These are phyloP conservation scores for Silene coronaria DNA, from an alignment of 179 eudicot genomes.

Conservation along the genomic window DNA sequence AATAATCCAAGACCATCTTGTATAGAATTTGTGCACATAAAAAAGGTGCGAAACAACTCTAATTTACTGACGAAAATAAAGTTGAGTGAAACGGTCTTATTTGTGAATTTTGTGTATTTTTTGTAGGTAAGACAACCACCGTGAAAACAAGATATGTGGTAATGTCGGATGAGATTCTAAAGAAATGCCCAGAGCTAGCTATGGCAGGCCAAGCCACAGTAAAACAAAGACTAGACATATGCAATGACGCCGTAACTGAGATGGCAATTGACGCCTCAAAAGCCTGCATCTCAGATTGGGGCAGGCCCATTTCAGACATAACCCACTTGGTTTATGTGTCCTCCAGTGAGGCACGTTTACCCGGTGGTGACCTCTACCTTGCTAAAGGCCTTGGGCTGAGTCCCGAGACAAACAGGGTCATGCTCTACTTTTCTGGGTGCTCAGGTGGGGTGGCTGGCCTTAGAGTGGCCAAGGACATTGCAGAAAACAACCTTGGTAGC, in stretches of 20 bases:
- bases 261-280: slow-evolving; percentile 89
- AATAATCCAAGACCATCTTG: no score
- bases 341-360: slow-evolving; percentile 87
- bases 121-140: slow-evolving; percentile 82
- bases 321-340: slow-evolving; percentile 96
- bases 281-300: slow-evolving; percentile 74
- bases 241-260: slow-evolving; percentile 83
- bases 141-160: slow-evolving; percentile 96
- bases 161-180: slow-evolving; percentile 87
- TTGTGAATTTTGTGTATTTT: neutral
- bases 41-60: no score
- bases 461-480: slow-evolving; percentile 79
- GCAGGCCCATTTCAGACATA: slow-evolving; percentile 58
- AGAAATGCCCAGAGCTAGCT: slow-evolving; percentile 79
- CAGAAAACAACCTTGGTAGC: slow-evolving; percentile 93
- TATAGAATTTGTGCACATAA: no score
- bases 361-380: slow-evolving; percentile 82
- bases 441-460: slow-evolving; percentile 94
- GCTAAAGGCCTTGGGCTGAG: slow-evolving; percentile 73
- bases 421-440: slow-evolving; percentile 85
- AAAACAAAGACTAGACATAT: slow-evolving; percentile 71
- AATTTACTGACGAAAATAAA: no score
- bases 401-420: slow-evolving; percentile 59
- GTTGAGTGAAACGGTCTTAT: neutral
- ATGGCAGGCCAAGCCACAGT: slow-evolving; percentile 77